Conservation (phyloP, 148 eudicot genomes). For the Pharnaceum exiguum region DNA sequence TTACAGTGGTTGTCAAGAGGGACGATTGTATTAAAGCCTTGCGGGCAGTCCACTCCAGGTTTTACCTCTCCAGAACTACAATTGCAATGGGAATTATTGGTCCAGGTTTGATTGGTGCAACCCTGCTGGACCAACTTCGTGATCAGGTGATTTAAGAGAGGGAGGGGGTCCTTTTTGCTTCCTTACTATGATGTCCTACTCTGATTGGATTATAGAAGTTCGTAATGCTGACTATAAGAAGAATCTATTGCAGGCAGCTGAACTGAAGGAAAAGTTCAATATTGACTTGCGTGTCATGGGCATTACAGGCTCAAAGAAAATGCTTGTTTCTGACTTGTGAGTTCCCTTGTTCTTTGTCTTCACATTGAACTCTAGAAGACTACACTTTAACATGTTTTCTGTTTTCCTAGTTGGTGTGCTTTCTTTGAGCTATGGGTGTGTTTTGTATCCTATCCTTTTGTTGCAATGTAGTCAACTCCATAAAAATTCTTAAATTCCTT, state of each 20-base stretch:
- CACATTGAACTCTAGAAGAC: too few species aligned
- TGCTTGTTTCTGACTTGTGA: constrained; percentile 89
- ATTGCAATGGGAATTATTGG: constrained; percentile 96
- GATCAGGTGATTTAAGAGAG: constrained; percentile 56
- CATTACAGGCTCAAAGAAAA: constrained; percentile 69
- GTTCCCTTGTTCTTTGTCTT: constrained; percentile 19
- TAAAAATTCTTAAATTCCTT: not conserved
- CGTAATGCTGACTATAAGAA: too few species aligned
- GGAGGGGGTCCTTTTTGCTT: not conserved
- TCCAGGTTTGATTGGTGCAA: constrained; percentile 92
- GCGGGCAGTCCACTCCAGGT: constrained; percentile 90
- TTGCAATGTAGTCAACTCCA: too few species aligned
- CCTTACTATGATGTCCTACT: not conserved
- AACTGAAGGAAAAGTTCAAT: constrained; percentile 82
- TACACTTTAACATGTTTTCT: too few species aligned
- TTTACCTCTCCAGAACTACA: constrained; percentile 88
- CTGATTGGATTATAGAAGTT: too few species aligned
- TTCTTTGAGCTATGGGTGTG: too few species aligned
- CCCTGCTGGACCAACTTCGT: constrained; percentile 88
- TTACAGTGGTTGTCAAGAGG: constrained; percentile 79
- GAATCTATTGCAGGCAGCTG: constrained; percentile 53
- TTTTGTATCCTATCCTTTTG: too few species aligned
- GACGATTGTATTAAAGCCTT: constrained; percentile 93
- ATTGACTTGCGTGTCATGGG: constrained; percentile 96
- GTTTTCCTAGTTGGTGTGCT: too few species aligned